A percentile compares a stretch with the other conserved stretches of the same genome.
Evolutionary conservation across 805 yeast species (phyloP).

Genomic region (Blastobotrys robertii): DNA sequence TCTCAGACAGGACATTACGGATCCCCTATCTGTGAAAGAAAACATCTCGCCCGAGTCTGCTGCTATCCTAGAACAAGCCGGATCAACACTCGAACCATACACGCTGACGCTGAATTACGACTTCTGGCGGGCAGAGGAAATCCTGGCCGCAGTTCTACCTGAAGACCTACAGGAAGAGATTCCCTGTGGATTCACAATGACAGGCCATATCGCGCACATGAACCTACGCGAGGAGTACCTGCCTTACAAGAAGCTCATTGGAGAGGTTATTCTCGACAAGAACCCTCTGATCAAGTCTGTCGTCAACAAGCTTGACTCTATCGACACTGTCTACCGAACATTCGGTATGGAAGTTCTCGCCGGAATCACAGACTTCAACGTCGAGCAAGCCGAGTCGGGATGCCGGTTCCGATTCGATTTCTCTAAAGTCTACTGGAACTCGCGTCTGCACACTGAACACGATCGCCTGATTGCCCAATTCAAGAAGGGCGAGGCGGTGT

Average conservation of each 20-base stretch:
- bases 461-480: constrained; percentile 60
- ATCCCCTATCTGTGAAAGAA: constrained; percentile 29
- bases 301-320: constrained; percentile 81
- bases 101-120: constrained; percentile 53
- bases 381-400: constrained; percentile 79
- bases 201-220: constrained; percentile 93
- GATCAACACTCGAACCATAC: constrained; percentile 43
- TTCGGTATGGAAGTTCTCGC: constrained; percentile 92
- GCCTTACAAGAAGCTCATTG: constrained; percentile 73
- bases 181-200: constrained; percentile 85
- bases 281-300: constrained; percentile 76
- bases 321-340: constrained; percentile 81
- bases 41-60: constrained; percentile 36
- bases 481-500: constrained; percentile 61
- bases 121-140: constrained; percentile 87
- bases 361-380: constrained; percentile 60
- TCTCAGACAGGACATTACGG: constrained; percentile 42
- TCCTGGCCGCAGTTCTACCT: constrained; percentile 69
- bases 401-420: constrained; percentile 84
- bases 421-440: constrained; percentile 94
- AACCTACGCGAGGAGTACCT: constrained; percentile 77
- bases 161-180: constrained; percentile 55
- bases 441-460: constrained; percentile 89
- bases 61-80: constrained; percentile 37
- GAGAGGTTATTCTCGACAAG: constrained; percentile 83